Percentiles rank a stretch among this genome's conserved stretches.
Conservation (phyloP, 2,329 filamentous ascomycete species). For the Xylariaceae sp. region DNA sequence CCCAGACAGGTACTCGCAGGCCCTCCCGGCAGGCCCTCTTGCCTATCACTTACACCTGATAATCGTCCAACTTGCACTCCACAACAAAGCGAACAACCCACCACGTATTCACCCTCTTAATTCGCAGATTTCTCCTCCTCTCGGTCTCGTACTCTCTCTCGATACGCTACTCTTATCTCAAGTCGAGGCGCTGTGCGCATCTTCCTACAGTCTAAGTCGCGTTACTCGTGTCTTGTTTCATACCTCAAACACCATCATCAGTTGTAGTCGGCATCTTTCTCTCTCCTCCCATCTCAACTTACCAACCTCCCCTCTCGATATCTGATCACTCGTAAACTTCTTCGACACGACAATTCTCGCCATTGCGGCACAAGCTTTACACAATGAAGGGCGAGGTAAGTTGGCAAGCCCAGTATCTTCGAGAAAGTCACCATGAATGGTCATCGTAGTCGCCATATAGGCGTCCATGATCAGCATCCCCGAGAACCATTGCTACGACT, state of each 20-base stretch:
- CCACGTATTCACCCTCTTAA: background rate
- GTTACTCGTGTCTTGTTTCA: too few relatives aligned
- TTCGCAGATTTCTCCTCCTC: background rate
- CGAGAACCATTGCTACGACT: background rate
- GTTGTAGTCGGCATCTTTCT: background rate
- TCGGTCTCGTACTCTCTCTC: background rate
- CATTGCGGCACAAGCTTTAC: conserved; percentile 20
- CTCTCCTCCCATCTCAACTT: conserved; percentile 8
- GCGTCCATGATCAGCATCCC: background rate
- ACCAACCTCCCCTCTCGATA: conserved; percentile 1
- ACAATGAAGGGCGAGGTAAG: conserved; percentile 56
- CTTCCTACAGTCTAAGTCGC: background rate
- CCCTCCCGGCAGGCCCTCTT: too few relatives aligned
- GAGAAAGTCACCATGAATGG: too few relatives aligned
- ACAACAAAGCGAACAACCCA: conserved; percentile 21
- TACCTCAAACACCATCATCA: too few relatives aligned
- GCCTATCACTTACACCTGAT: too few relatives aligned
- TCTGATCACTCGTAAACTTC: conserved; percentile 1
- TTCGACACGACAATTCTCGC: conserved; percentile 3
- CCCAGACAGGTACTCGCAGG: too few relatives aligned
- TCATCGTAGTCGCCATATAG: too few relatives aligned
- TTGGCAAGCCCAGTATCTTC: conserved; percentile 15
- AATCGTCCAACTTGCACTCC: conserved; percentile 4
- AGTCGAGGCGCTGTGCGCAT: conserved; percentile 28
- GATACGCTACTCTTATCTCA: background rate